A percentile compares a stretch with the other conserved stretches of the same genome.
phyloP scores from a whole-genome alignment of 495 filamentous ascomycete genomes.

The Bombardia bombarda region DNA sequence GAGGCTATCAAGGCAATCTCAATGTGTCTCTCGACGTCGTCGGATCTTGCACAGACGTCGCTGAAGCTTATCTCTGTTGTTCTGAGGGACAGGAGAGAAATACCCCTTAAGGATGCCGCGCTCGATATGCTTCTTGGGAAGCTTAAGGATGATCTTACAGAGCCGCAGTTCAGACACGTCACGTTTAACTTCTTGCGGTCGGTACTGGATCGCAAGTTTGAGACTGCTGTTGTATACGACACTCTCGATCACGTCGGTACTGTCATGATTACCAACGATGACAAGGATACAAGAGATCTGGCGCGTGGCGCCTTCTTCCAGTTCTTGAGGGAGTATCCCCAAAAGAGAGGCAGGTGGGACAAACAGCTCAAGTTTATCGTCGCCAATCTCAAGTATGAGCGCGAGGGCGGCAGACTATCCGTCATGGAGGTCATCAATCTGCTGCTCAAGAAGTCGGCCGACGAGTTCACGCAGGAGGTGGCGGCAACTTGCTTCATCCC shows the following conservation, averaged over 20 bases:
- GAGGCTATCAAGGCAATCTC: constrained; percentile 64
- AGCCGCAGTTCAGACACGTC: constrained; percentile 81
- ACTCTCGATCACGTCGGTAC: constrained; percentile 75
- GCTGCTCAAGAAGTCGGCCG: constrained; percentile 70
- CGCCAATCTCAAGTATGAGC: constrained; percentile 83
- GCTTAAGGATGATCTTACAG: constrained; percentile 81
- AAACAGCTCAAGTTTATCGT: constrained; percentile 87
- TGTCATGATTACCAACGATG: constrained; percentile 97
- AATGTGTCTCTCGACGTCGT: constrained; percentile 60
- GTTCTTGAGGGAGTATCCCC: constrained; percentile 90
- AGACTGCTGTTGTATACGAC: constrained; percentile 85
- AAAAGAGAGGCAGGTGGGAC: constrained; percentile 74
- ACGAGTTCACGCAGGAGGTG: constrained; percentile 74
- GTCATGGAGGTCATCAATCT: constrained; percentile 85
- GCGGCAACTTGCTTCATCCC: constrained; percentile 77
- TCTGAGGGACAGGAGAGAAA: constrained; percentile 68
- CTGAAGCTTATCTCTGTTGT: constrained; percentile 81
- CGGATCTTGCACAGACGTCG: constrained; percentile 74
- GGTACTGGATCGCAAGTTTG: constrained; percentile 73
- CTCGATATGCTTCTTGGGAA: constrained; percentile 78
- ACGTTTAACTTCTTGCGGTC: constrained; percentile 89
- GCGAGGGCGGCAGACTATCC: constrained; percentile 78
- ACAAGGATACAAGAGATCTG: constrained; percentile 72
- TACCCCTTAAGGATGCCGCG: constrained; percentile 68
- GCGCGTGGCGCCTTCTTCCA: constrained; percentile 87